Percentiles rank a stretch among this genome's conserved stretches.
phyloP scores from a whole-genome alignment of 495 filamentous ascomycete genomes.

The Trichoderma asperelloides region DNA sequence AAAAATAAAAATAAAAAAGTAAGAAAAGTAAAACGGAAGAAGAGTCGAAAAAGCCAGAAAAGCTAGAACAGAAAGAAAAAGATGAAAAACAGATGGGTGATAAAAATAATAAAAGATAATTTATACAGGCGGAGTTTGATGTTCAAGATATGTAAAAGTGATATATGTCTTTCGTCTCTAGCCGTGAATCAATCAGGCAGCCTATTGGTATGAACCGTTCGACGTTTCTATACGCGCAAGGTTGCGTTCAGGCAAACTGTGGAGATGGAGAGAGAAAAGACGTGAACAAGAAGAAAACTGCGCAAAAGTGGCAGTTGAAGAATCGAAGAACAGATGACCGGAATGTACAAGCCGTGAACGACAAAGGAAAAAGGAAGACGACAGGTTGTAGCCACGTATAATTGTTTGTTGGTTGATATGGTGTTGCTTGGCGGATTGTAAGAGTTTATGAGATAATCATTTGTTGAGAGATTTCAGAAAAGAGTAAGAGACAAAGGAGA shows the following conservation, averaged over 20 bases:
- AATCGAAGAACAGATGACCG: neutral
- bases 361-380: neutral
- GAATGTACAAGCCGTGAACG: neutral
- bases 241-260: constrained; percentile 45
- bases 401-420: neutral
- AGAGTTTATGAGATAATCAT: neutral
- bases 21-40: constrained; percentile 15
- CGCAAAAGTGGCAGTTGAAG: neutral
- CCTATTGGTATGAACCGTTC: constrained; percentile 4
- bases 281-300: constrained; percentile 30
- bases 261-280: constrained; percentile 26
- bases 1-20: neutral
- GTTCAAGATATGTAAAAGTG: constrained; percentile 1
- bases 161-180: neutral
- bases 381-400: neutral
- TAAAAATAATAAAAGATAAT: constrained; percentile 22
- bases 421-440: neutral
- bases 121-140: constrained; percentile 29
- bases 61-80: constrained; percentile 23
- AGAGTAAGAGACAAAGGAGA: neutral
- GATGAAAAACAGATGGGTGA: constrained; percentile 25
- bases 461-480: neutral
- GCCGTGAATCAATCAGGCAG: neutral
- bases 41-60: constrained; percentile 15
- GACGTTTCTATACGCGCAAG: constrained; percentile 23